phyloP scores from a whole-genome alignment of 768 basidiomycete species.

The Mycena epipterygia region DNA sequence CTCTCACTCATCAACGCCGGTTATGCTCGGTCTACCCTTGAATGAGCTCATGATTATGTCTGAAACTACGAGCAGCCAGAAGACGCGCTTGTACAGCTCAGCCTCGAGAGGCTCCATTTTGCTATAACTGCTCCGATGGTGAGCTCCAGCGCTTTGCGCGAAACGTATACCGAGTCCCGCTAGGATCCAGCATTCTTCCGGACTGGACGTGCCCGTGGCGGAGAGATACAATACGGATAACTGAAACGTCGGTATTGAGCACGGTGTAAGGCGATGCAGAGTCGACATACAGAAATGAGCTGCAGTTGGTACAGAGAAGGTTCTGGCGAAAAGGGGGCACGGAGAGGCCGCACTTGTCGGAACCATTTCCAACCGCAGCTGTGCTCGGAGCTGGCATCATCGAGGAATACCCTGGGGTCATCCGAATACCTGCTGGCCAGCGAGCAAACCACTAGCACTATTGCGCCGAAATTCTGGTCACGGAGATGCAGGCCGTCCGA shows the following conservation, averaged over 20 bases:
- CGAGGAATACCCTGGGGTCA: constrained; percentile 10
- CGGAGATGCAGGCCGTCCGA: constrained; percentile 8
- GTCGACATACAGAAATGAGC: constrained; percentile 2
- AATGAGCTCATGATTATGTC: constrained; percentile 11
- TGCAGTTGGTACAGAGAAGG: constrained; percentile 12
- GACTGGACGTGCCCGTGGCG: not conserved
- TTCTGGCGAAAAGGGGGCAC: not conserved
- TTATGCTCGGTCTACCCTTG: constrained; percentile 15
- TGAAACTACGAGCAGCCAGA: not conserved
- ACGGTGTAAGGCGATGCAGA: not conserved
- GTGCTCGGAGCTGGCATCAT: not conserved
- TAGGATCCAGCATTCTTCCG: constrained; percentile 10
- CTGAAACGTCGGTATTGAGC: not conserved
- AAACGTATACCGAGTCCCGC: constrained; percentile 12
- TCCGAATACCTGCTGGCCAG: constrained; percentile 16
- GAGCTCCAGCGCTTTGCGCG: constrained; percentile 21
- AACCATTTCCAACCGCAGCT: constrained; percentile 21
- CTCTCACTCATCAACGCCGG: constrained; percentile 3
- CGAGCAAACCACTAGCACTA: not conserved
- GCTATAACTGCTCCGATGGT: not conserved
- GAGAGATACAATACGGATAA: not conserved
- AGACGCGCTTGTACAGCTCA: constrained; percentile 19
- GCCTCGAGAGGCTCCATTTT: constrained; percentile 5
- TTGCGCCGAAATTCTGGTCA: not conserved
- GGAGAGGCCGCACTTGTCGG: not conserved